phyloP scores from a whole-genome alignment of 305 asterid genomes.

The Solanum hybrid region DNA sequence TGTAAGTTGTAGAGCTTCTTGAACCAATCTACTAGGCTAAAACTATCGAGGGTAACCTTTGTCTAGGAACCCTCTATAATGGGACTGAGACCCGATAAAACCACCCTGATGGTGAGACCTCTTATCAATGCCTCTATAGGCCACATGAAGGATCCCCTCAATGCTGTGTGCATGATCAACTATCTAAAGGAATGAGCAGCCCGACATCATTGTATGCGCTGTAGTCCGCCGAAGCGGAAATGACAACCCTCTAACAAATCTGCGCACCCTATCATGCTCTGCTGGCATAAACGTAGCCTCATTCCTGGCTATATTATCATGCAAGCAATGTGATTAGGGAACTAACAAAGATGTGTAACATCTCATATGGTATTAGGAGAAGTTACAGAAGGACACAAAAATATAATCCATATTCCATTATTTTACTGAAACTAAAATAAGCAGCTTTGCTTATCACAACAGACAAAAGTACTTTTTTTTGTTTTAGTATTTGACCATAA shows the following conservation, averaged over 20 bases:
- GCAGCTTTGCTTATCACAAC: too few relatives aligned
- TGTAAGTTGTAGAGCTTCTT: neutral
- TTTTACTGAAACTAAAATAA: too few relatives aligned
- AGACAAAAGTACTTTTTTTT: too few relatives aligned
- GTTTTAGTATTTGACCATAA: too few relatives aligned
- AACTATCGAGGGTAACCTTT: neutral
- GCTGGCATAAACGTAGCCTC: neutral
- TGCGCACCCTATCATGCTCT: neutral
- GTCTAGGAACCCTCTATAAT: neutral
- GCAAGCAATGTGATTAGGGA: too few relatives aligned
- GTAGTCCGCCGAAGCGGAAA: neutral
- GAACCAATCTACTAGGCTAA: neutral
- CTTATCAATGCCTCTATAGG: neutral
- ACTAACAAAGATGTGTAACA: too few relatives aligned
- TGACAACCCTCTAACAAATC: neutral
- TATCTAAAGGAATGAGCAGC: neutral
- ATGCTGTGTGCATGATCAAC: neutral
- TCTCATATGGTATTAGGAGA: too few relatives aligned
- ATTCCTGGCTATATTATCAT: neutral
- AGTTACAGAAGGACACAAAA: too few relatives aligned
- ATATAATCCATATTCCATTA: too few relatives aligned
- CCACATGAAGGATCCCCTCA: neutral
- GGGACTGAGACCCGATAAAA: neutral
- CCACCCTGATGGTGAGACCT: neutral
- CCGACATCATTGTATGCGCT: rapidly evolving